These are phyloP conservation scores for Entomortierella parvispora DNA, from an alignment of 192 early-diverging fungal genomes.

Conservation along the genomic window DNA sequence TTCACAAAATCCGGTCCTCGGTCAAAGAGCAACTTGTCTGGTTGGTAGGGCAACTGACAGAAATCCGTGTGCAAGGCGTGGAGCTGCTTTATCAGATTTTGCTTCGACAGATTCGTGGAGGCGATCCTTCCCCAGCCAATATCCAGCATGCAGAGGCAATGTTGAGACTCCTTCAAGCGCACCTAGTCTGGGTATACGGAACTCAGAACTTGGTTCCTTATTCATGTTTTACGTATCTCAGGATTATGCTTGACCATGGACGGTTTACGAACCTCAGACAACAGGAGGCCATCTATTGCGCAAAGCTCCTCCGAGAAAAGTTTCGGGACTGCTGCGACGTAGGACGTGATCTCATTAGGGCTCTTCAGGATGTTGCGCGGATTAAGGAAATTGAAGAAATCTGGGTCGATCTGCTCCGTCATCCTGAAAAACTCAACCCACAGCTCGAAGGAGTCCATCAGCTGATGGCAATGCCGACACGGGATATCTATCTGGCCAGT, in stretches of 20 bases:
- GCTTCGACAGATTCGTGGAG: conserved; percentile 69
- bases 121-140: conserved; percentile 63
- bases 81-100: conserved; percentile 65
- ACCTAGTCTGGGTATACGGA: conserved; percentile 46
- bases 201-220: conserved; percentile 23
- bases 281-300: conserved; percentile 60
- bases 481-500: conserved; percentile 65
- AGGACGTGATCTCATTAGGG: conserved; percentile 74
- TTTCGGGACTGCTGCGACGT: conserved; percentile 67
- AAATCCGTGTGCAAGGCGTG: conserved; percentile 53
- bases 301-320: conserved; percentile 63
- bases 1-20: conserved; percentile 28
- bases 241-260: conserved; percentile 66
- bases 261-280: conserved; percentile 54
- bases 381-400: conserved; percentile 64
- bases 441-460: conserved; percentile 65
- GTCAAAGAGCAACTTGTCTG: conserved; percentile 63
- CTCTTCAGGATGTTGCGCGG: conserved; percentile 68
- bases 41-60: conserved; percentile 66
- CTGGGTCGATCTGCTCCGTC: conserved; percentile 65
- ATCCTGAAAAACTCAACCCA: conserved; percentile 64
- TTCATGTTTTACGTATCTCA: conserved; percentile 36
- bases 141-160: conserved; percentile 57
- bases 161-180: conserved; percentile 58
- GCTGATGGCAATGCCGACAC: conserved; percentile 69